Evolutionary conservation across 129 eudicot genomes (phyloP).

Genomic region (Chrysanthemum seticuspe): DNA sequence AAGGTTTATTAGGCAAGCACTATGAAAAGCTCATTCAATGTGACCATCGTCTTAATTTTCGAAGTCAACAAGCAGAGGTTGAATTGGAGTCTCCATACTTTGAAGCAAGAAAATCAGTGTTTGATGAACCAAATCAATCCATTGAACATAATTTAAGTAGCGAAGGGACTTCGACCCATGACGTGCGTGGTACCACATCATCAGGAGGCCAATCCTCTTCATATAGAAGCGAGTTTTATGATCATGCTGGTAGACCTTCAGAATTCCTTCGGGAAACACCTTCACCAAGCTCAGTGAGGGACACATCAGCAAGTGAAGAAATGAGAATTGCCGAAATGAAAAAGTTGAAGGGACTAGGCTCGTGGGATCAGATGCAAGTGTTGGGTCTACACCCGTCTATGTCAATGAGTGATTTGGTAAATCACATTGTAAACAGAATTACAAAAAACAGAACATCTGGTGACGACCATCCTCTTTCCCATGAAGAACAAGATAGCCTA

Average conservation of each 20-base stretch:
- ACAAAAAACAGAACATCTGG: slow-evolving; percentile 21
- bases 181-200: slow-evolving; percentile 54
- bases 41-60: slow-evolving; percentile 75
- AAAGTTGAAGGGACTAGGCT: no score
- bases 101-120: slow-evolving; percentile 31
- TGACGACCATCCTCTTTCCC: slow-evolving; percentile 42
- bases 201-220: slow-evolving; percentile 73
- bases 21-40: slow-evolving; percentile 85
- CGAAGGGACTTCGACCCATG: slow-evolving; percentile 46
- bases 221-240: slow-evolving; percentile 55
- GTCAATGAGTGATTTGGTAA: no score
- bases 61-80: slow-evolving; percentile 73
- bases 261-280: slow-evolving; percentile 59
- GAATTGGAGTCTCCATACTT: slow-evolving; percentile 67
- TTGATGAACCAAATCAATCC: no score
- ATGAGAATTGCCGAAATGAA: no score
- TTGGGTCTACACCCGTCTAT: not conserved
- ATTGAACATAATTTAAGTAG: slow-evolving; percentile 11
- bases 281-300: slow-evolving; percentile 61
- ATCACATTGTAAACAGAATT: no score
- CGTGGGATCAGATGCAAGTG: no score
- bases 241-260: slow-evolving; percentile 37
- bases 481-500: slow-evolving; percentile 52
- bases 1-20: slow-evolving; percentile 76
- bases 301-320: no score